Evolutionary conservation across 306 rosid species (phyloP), one percentile per base, ranked within the genome.

Genomic region (Vicia villosa): DNA sequence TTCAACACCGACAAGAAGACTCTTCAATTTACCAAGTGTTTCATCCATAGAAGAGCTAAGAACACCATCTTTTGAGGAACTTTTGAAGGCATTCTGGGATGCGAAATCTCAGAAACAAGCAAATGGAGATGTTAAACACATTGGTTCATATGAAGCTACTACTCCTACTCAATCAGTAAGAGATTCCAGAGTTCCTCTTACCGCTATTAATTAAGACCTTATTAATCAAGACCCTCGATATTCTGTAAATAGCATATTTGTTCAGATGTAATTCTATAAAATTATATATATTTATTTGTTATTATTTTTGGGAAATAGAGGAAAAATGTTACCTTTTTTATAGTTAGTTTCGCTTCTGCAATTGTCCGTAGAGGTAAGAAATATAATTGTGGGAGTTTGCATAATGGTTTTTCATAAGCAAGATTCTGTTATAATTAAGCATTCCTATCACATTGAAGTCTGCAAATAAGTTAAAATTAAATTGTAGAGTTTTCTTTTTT

Each of bases 171-270:
- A 87, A 52, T 84, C 97, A 30, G 84, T 87, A 51, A 91, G 92
- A 89, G 99, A 95, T 76, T 89, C 99, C 78, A 95, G 99, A 83
- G 82, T 84, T 76, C 99, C 99, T 83, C 95, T 95, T 76, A 87
- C 96, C 26, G 96, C 99, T 36, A 89, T 95, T 74, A 95, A 95
- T 83, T 95, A 86, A 77, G 73, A 55, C 72, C 59, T 77, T 22
- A 59, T 45, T 74, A 95, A 95, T 82, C 91, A 86, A 76, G 75
- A 56, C 73, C 58, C 79, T 24, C 16, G 68, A 69, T 26, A 43
- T 71, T 69, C 74, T 92, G 93, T 90, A 92, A 82, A 88, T 92
- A 88, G 74, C 74, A 70, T 81, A 82, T 82, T 83, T 84, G 76
- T 79, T 63, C 76, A 74, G 74, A 78, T 78, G 70, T 83, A 56